Conservation (phyloP, 1,284 basidiomycete species). For the Trametes pubescens region DNA sequence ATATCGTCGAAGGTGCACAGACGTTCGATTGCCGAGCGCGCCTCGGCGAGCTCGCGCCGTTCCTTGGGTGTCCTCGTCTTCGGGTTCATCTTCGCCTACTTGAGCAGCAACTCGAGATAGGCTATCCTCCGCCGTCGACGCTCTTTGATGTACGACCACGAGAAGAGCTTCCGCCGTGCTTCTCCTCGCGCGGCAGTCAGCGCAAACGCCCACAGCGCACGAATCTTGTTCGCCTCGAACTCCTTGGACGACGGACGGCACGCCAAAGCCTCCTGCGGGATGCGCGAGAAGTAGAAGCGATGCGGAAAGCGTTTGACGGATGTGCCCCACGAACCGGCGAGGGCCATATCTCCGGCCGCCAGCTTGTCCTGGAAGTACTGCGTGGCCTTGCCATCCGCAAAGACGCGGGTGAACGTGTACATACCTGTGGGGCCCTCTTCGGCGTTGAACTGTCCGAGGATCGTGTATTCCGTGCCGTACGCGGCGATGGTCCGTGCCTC, state of each 20-base stretch:
- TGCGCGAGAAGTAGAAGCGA: constrained; percentile 22
- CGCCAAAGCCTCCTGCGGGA: constrained; percentile 19
- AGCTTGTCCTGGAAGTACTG: constrained; percentile 17
- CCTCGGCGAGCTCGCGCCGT: background rate
- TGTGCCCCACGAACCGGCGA: constrained; percentile 21
- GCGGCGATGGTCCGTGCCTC: background rate
- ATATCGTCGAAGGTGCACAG: background rate
- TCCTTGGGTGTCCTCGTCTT: background rate
- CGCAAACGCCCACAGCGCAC: constrained; percentile 22
- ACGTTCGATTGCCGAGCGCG: background rate
- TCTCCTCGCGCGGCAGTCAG: constrained; percentile 4
- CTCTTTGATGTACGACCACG: background rate
- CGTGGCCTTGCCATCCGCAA: background rate
- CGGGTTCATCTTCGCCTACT: background rate
- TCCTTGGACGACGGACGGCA: constrained; percentile 14
- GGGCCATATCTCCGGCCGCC: constrained; percentile 18
- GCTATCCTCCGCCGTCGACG: background rate
- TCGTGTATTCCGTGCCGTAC: background rate
- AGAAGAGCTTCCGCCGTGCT: constrained; percentile 6
- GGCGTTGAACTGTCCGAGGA: background rate
- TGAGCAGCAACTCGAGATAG: background rate
- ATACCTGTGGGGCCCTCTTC: background rate
- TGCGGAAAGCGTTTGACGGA: background rate
- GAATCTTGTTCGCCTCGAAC: background rate
- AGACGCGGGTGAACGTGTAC: background rate